These are phyloP conservation scores for Ustilaginoidea virens DNA, from an alignment of 2,329 filamentous ascomycete genomes.

Conservation along the genomic window DNA sequence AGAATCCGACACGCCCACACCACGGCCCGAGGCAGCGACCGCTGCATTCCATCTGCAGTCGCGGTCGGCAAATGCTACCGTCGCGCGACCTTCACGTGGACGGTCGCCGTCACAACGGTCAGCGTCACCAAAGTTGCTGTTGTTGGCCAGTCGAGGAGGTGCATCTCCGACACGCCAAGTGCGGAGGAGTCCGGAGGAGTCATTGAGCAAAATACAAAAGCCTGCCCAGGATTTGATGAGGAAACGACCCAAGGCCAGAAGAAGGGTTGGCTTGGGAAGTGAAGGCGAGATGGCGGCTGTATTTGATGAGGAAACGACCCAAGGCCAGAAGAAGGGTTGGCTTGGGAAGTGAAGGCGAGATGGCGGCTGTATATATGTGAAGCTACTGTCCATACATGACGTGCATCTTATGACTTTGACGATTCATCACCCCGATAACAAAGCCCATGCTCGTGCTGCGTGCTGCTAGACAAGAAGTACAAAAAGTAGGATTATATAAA, in stretches of 20 bases:
- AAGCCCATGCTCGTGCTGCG: slow-evolving; percentile 1
- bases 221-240: slow-evolving; percentile 23
- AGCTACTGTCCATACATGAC: slow-evolving; percentile 19
- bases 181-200: slow-evolving; percentile 30
- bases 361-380: slow-evolving; percentile 24
- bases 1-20: slow-evolving; percentile 29
- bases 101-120: slow-evolving; percentile 18
- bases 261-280: slow-evolving; percentile 21
- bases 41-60: slow-evolving; percentile 22
- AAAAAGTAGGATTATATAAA: too few species aligned
- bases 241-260: slow-evolving; percentile 25
- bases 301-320: slow-evolving; percentile 25
- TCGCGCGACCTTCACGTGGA: too few species aligned
- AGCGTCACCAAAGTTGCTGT: slow-evolving; percentile 19
- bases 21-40: slow-evolving; percentile 19
- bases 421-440: slow-evolving; percentile 1
- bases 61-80: slow-evolving; percentile 14
- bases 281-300: slow-evolving; percentile 15
- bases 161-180: slow-evolving; percentile 12
- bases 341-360: slow-evolving; percentile 10
- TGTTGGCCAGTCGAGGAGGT: slow-evolving; percentile 14
- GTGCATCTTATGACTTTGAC: slow-evolving; percentile 18
- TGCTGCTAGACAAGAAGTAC: too few species aligned
- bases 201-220: slow-evolving; percentile 32
- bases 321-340: slow-evolving; percentile 25